Evolutionary conservation across 768 basidiomycete genomes (phyloP).

Genomic region (Tulasnella sp.): DNA sequence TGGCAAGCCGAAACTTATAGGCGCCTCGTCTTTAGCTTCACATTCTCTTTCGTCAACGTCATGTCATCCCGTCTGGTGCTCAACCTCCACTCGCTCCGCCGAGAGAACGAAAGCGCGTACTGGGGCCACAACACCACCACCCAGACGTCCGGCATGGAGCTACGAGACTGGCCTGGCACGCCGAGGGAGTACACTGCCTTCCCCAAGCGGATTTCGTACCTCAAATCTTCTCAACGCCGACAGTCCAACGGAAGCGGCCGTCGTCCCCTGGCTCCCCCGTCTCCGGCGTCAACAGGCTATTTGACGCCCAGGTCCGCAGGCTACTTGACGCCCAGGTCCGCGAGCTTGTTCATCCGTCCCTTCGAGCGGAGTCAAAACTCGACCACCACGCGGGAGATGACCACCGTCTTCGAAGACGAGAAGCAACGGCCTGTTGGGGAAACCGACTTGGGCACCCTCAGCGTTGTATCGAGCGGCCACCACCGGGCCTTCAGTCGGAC

Average conservation of each 20-base stretch:
- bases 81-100: conserved; percentile 1
- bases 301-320: neutral
- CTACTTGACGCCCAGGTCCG: neutral
- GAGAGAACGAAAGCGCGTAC: neutral
- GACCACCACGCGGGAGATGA: neutral
- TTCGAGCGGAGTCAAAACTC: neutral
- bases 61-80: conserved; percentile 8
- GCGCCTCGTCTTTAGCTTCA: neutral
- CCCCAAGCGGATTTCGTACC: neutral
- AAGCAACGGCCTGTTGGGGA: neutral
- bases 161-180: neutral
- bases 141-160: neutral
- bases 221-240: neutral
- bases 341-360: neutral
- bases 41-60: conserved; percentile 7
- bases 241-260: neutral
- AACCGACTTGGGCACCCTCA: neutral
- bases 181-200: neutral
- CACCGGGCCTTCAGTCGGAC: neutral
- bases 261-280: neutral
- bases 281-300: neutral
- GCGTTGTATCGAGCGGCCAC: neutral
- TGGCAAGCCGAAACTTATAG: neutral
- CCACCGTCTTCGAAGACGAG: no score
- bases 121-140: neutral